Conservation (phyloP, 768 basidiomycete genomes). For the Panus rudis region DNA sequence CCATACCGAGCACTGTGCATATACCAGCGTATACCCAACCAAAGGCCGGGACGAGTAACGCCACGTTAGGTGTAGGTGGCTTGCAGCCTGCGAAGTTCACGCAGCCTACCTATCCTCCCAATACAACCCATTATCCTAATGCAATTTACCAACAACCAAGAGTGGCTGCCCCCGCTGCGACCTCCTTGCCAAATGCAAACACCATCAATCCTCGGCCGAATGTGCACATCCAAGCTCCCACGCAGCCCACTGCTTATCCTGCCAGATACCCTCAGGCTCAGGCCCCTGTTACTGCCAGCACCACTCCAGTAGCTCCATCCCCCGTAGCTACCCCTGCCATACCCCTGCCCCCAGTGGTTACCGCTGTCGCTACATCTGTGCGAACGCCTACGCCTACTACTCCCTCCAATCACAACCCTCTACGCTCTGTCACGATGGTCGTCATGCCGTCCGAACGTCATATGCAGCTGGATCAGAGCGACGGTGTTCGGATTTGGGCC, state of each 20-base stretch:
- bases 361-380: constrained; percentile 4
- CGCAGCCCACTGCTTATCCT: constrained; percentile 39
- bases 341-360: not conserved
- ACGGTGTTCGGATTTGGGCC: constrained; percentile 72
- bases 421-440: constrained; percentile 46
- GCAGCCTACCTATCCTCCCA: constrained; percentile 10
- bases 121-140: constrained; percentile 2
- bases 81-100: constrained; percentile 19
- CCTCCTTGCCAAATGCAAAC: not conserved
- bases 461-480: constrained; percentile 53
- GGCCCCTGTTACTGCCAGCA: constrained; percentile 13
- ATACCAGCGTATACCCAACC: constrained; percentile 13
- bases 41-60: constrained; percentile 3
- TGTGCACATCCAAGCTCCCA: constrained; percentile 42
- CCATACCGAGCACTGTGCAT: too few species aligned
- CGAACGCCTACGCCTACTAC: constrained; percentile 13
- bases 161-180: not conserved
- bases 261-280: constrained; percentile 12
- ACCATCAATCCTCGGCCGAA: not conserved
- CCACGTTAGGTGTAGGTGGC: constrained; percentile 5
- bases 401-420: constrained; percentile 11
- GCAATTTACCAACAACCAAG: not conserved
- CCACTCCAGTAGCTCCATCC: constrained; percentile 15
- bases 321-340: constrained; percentile 19
- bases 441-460: constrained; percentile 55